Base-by-base conservation (phyloP, 2,329 filamentous ascomycete genomes). In the Neofusicoccum umdonicola region DNA sequence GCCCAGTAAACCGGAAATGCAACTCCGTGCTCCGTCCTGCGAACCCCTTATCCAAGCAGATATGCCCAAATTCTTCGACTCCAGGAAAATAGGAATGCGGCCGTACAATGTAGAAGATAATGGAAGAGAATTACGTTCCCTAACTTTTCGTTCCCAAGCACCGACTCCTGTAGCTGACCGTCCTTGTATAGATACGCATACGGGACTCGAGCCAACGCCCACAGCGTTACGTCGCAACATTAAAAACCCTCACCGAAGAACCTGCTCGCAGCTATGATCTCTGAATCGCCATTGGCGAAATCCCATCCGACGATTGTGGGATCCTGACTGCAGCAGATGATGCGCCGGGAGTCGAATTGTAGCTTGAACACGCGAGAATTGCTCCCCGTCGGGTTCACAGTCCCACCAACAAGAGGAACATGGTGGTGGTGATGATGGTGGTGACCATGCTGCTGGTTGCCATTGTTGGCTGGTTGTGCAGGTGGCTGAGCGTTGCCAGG, bases 281-380 rank as follows among this genome's bases (percentile, higher is more conserved):
- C 90, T 63, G 85, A 78, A 69, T 99, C 93, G 4, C 87, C 90
- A 69, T 93, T 92, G 66, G 93, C 95, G 83, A 98, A 99, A 77
- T 99, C 95, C 95, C 95, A 99, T 0, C 93, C 95, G 0, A 98
- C 92, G 72, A 99, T 98, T 15, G 90, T 88, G 44, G 89, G 89
- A 64, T 95, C 92, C 76, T 98, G 93, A 68, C 91, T 95, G 75
- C 94, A 97, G 80, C 93, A 97, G 63, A 99, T 90, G 69, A 99
- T 96, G 71, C 93, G 88, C 22, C 93, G 86, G 0, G 93, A 91
- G 74, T 99, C 95, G 70, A 97, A 99, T 76, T 99, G 95, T 41
- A 98, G 83, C 78, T 99, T 99, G 82, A 98, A 99, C 3, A 99
- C 91, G 27, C 95, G 78, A 11, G 86, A 84, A 41, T 82, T 83